Evolutionary conservation across 169 alveolate genomes (phyloP).

Genomic region (Plasmodium coatneyi): DNA sequence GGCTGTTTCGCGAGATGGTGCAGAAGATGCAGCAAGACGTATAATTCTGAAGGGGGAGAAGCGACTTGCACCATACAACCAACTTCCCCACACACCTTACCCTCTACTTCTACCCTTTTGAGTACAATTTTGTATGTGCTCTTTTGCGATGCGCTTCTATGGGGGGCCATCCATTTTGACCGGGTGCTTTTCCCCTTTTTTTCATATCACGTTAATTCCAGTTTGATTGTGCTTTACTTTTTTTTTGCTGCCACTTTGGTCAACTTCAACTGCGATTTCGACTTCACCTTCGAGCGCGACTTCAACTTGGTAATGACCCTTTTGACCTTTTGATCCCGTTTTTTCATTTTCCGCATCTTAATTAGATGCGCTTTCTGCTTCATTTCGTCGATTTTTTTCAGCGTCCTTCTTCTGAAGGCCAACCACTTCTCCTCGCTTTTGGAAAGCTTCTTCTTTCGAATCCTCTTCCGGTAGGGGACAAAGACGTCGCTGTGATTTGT

Average conservation of each 20-base stretch:
- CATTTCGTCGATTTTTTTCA: slow-evolving; percentile 74
- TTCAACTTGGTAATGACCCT: slow-evolving; percentile 47
- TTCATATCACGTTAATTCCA: neutral
- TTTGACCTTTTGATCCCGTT: slow-evolving; percentile 50
- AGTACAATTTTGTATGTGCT: neutral
- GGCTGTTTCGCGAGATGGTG: slow-evolving; percentile 27
- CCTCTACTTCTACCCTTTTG: neutral
- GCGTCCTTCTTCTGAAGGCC: slow-evolving; percentile 56
- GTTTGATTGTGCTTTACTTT: neutral
- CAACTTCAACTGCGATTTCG: neutral
- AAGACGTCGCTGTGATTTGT: neutral
- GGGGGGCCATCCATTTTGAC: neutral
- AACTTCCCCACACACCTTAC: neutral
- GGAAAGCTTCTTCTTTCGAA: slow-evolving; percentile 22
- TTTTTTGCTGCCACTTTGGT: neutral
- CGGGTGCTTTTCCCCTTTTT: neutral
- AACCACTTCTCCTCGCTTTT: slow-evolving; percentile 63
- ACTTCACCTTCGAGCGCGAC: neutral
- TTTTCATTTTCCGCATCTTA: slow-evolving; percentile 45
- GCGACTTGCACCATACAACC: neutral
- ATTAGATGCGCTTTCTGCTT: slow-evolving; percentile 68
- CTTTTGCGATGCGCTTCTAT: neutral
- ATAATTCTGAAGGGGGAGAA: neutral
- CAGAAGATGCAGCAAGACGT: slow-evolving; percentile 12
- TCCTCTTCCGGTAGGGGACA: slow-evolving; percentile 14